phyloP scores from a whole-genome alignment of 73 alveolate species.

The Paramecium octaurelia region DNA sequence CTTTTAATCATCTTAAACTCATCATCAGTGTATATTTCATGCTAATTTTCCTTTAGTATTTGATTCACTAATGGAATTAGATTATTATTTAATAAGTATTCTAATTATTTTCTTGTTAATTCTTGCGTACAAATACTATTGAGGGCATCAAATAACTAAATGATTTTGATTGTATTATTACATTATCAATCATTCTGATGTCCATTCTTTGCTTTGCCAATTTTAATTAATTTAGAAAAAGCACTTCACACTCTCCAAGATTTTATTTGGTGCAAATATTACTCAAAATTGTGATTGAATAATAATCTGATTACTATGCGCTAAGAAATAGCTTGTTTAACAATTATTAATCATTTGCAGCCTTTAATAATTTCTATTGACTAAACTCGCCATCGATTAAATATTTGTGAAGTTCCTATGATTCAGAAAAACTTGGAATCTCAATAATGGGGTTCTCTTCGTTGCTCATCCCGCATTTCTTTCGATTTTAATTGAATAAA shows the following conservation, averaged over 20 bases:
- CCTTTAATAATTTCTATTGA: not conserved
- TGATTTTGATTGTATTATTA: not conserved
- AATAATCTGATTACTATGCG: not conserved
- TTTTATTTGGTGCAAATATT: not conserved
- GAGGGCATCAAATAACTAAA: not conserved
- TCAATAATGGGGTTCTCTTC: not conserved
- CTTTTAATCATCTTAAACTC: not conserved
- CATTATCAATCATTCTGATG: not conserved
- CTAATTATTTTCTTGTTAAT: not conserved
- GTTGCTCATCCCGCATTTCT: not conserved
- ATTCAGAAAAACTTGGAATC: not conserved
- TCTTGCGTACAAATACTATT: not conserved
- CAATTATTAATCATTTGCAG: not conserved
- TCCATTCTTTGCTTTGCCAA: not conserved
- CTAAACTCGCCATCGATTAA: not conserved
- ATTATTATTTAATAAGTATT: not conserved
- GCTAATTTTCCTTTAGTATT: not conserved
- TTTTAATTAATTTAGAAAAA: not conserved
- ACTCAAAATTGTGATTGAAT: not conserved
- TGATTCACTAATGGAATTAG: not conserved
- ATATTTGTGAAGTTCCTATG: slow-evolving; percentile 1
- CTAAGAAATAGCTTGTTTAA: not conserved
- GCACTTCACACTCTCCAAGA: not conserved
- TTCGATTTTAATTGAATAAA: not conserved
- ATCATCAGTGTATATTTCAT: not conserved